Evolutionary conservation across 1,139 yeast genomes (phyloP).

Genomic region (Suhomyces panamericanus): DNA sequence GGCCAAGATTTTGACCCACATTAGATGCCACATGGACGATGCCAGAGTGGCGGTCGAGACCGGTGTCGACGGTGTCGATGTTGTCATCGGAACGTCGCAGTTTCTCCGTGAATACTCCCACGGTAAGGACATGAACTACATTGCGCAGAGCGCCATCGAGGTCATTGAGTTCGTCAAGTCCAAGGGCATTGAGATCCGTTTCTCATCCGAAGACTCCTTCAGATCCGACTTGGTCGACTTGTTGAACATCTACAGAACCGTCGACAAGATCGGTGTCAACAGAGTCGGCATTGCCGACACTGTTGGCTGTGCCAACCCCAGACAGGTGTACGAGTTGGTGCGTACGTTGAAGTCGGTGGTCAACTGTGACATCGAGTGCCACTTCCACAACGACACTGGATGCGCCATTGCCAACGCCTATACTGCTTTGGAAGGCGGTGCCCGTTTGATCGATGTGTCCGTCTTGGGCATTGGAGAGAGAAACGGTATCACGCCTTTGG

Average conservation of each 20-base stretch:
- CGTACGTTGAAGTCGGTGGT: constrained; percentile 92
- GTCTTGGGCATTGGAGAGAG: constrained; percentile 98
- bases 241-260: constrained; percentile 93
- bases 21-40: constrained; percentile 98
- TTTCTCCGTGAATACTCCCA: constrained; percentile 93
- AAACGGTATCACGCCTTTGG: constrained; percentile 96
- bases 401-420: constrained; percentile 99
- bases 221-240: constrained; percentile 95
- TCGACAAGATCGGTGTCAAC: constrained; percentile 96
- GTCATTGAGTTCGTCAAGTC: constrained; percentile 97
- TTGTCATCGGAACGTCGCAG: constrained; percentile 96
- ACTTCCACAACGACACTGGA: constrained; percentile 98
- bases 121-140: constrained; percentile 98
- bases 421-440: constrained; percentile 98
- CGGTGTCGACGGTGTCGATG: constrained; percentile 99
- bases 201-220: constrained; percentile 96
- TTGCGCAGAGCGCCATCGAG: constrained; percentile 93
- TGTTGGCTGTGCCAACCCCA: constrained; percentile 98
- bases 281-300: constrained; percentile 99
- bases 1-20: constrained; percentile 89
- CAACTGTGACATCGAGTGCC: constrained; percentile 96
- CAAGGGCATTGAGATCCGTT: constrained; percentile 95
- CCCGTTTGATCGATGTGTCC: constrained; percentile 89
- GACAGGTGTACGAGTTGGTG: constrained; percentile 96
- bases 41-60: constrained; percentile 96